Base-by-base conservation (phyloP, 1,284 basidiomycete species). In the Ceratobasidium sp. region DNA sequence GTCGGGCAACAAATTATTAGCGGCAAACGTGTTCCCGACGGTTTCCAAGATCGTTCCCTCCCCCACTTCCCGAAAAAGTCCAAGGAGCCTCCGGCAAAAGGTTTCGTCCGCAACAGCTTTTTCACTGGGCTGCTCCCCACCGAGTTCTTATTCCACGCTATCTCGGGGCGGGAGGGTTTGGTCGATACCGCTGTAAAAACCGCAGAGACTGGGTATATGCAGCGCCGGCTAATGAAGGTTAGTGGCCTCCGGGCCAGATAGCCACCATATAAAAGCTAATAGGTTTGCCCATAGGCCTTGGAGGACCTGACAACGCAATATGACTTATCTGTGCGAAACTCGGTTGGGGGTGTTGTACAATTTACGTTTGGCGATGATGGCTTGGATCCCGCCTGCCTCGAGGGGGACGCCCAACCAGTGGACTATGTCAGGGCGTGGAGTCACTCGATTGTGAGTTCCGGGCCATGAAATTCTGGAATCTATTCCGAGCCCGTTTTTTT, bases 101-200 rank as follows among this genome's bases (percentile, higher is more conserved):
- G 98, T 71, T 99, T 99, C 84, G 98, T 99, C 53, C 88, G 96
- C 61, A 99, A 98, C 83, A 94, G 92, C 82, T 99, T 99, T 87
- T 99, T 92, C 84, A 91, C 92, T 7, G 98, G 98, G 43, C 85
- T 99, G n/a, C 87, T 90, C 0, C 94, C 98, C 0, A 97, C 97
- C 13, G 98, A 99, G 81, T 99, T 99, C 84, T 83, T 99, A 73
- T 99, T 99, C 86, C 98, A 99, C 84, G 98, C 96, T 76, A 98
- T 99, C 79, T 98, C 97, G 27, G 98, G 98, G 78, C 92, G 98
- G 81, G 98, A 99, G 85, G 98, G 98, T 84, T 84, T 99, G 58
- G 97, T 99, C 80, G 98, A 99, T 84, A 99, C 98, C 0, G 98
- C 98, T 29, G 98, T 99, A 83, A 99, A 99, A 85, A 99, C 98